Percentiles rank a stretch among this genome's conserved stretches.
Conservation (phyloP, 2,329 filamentous ascomycete genomes). For the Diaporthe amygdali region DNA sequence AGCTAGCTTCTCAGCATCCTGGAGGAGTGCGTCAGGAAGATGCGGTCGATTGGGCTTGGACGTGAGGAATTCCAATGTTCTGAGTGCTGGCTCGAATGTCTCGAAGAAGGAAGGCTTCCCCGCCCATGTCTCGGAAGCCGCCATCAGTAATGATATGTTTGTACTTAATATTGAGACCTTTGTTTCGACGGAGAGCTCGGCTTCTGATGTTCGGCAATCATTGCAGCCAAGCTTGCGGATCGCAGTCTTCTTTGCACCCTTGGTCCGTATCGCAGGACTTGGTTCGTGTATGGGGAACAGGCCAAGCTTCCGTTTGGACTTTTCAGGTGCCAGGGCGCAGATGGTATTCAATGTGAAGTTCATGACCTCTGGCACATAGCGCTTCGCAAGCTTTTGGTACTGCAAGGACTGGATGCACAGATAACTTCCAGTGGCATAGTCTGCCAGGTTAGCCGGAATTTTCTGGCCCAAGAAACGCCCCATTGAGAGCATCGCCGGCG, state of each 20-base stretch:
- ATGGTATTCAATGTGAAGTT: slow-evolving; percentile 82
- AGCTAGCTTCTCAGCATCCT: slow-evolving; percentile 47
- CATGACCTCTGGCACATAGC: slow-evolving; percentile 88
- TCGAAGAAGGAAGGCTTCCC: slow-evolving; percentile 78
- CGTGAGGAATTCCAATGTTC: slow-evolving; percentile 66
- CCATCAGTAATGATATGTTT: slow-evolving; percentile 68
- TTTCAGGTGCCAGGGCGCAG: slow-evolving; percentile 65
- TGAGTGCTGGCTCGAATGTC: slow-evolving; percentile 71
- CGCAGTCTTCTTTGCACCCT: slow-evolving; percentile 43
- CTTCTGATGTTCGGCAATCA: slow-evolving; percentile 52
- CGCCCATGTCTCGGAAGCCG: slow-evolving; percentile 75
- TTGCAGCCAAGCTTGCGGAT: slow-evolving; percentile 62
- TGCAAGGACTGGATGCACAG: slow-evolving; percentile 79
- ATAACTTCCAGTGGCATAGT: slow-evolving; percentile 77
- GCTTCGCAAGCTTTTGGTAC: slow-evolving; percentile 82
- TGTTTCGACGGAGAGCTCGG: slow-evolving; percentile 39
- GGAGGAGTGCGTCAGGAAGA: slow-evolving; percentile 49
- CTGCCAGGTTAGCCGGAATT: slow-evolving; percentile 66
- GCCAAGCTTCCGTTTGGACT: slow-evolving; percentile 51
- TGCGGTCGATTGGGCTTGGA: slow-evolving; percentile 56
- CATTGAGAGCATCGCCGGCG: slow-evolving; percentile 87
- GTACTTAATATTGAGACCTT: slow-evolving; percentile 68
- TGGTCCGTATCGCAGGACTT: slow-evolving; percentile 55
- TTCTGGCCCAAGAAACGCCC: slow-evolving; percentile 82
- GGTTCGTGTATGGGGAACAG: slow-evolving; percentile 68